Base-by-base conservation (phyloP, 805 yeast genomes). In the Sugiyamaella chiloensis region DNA sequence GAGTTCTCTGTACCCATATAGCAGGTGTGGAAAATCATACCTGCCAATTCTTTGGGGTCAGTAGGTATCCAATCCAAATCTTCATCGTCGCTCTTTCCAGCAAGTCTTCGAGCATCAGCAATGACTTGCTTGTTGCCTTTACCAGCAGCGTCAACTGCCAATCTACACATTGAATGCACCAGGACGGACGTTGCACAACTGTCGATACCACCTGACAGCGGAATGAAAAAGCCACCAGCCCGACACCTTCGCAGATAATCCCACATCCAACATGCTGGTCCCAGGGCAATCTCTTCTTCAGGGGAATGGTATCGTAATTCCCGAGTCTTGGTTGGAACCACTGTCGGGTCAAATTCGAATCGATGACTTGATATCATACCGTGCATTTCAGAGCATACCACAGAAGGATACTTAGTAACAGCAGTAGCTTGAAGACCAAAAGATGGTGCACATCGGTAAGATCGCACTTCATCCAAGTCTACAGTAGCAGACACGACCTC, bases 251-350 rank as follows among this genome's bases (percentile, higher is more conserved):
- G 79, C 50, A 93, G 74, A 61, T 93, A 93, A 66, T 93, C 99
- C 99, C 99, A 93, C 54, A 93, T 67, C 99, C 99, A 93, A 65
- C 99, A 93, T 0, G 99, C 99, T 0, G 99, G 99, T 0, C 99
- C 99, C 37, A 87, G 71, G 0, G 98, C 97, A 55, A 93, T 91
- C 66, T 93, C 99, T 67, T 93, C 97, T 60, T 90, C 96, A 2
- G 99, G 96, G 1, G 71, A 61, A 66, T 86, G 95, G 59, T 85
- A 84, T 31, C 73, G 74, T 37, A 84, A 73, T 4, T 70, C 72
- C 19, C 67, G 63, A 1, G 76, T 60, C 17, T 61, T 60, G 0
- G 93, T 68, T 16, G 96, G 96, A 8, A 60, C 65, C 8, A 86
- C 67, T 0, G 62, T 59, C 17, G 86, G 80, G 61, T 86, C 79